Evolutionary conservation across 2,329 filamentous ascomycete genomes (phyloP), one percentile per base, ranked within the genome.

Genomic region (Exophiala sp.): DNA sequence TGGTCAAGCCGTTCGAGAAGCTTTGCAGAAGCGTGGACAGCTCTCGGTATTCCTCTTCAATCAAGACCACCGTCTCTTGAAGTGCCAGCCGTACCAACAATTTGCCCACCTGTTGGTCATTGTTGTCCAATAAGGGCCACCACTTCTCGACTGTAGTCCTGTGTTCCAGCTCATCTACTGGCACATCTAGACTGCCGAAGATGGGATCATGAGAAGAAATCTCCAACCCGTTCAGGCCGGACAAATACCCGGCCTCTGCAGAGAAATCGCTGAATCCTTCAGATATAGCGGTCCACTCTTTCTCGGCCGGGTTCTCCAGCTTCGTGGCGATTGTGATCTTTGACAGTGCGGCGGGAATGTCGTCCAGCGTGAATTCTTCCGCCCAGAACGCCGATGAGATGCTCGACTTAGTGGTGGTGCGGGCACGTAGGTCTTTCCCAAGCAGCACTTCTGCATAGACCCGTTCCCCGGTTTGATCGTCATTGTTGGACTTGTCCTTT

Each of bases 1-100:
- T 76, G 0, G 91, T 96, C 48, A 98, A 73, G 0, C 87, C 86
- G 27, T 86, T 85, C 32, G 82, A 81, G 65, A 97, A 96, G 4
- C 83, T 81, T 62, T 96, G 89, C 22, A 98, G 73, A 22, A 96
- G 73, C 56, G 93, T 84, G 1, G 86, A 86, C 51, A 98, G 76
- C 2, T 82, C 80, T 60, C 86, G 77, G 66, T 98, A 98, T 64
- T 97, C 88, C 51, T 85, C 81, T 5, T 83, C 81, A 70, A 94
- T 83, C 30, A 98, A 76, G 8, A 97, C 90, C 5, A 95, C 86
- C 43, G 93, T 81, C 68, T 98, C 91, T 47, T 95, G 88, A 57
- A 93, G 82, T 38, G 84, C 82, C 18, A 94, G 76, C 63, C 83
- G 88, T 68, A 96, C 80, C 44, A 95, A 76, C 72, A 95, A 85